Percentiles rank a stretch among this genome's conserved stretches.
phyloP scores from a whole-genome alignment of 169 alveolate genomes.

The Plasmodium vivax region DNA sequence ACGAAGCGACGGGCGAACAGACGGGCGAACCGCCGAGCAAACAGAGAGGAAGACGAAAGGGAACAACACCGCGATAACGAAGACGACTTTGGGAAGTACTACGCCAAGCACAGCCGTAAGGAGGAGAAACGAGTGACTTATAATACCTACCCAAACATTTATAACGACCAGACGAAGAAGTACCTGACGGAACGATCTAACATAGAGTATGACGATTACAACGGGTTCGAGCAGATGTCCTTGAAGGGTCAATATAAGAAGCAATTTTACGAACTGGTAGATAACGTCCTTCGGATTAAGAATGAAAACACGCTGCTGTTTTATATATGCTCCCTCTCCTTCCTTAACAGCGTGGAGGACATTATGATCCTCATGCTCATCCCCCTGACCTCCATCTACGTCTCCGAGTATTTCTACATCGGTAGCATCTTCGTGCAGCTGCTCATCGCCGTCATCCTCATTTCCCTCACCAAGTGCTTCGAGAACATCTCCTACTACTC shows the following conservation, averaged over 20 bases:
- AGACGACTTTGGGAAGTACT: conserved; percentile 37
- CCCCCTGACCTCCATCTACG: conserved; percentile 41
- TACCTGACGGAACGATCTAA: conserved; percentile 11
- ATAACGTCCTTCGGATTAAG: background rate
- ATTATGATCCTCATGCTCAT: conserved; percentile 32
- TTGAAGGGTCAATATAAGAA: conserved; percentile 21
- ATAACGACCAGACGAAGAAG: conserved; percentile 5
- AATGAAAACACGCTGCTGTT: conserved; percentile 10
- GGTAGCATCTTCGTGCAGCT: background rate
- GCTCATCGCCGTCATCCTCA: conserved; percentile 22
- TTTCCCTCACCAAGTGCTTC: conserved; percentile 56
- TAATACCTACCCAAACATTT: conserved; percentile 18
- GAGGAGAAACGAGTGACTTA: background rate
- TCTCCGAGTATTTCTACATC: conserved; percentile 21
- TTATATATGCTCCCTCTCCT: conserved; percentile 24
- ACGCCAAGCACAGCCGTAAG: conserved; percentile 4
- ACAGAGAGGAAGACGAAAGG: background rate
- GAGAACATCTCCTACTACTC: conserved; percentile 55
- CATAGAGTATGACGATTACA: conserved; percentile 15
- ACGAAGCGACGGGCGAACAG: background rate
- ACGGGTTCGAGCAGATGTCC: background rate
- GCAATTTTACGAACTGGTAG: conserved; percentile 11
- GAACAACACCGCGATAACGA: conserved; percentile 3
- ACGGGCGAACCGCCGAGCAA: background rate
- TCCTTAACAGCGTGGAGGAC: conserved; percentile 58